phyloP scores from a whole-genome alignment of 2,329 filamentous ascomycete species.

The Xylaria sp. region DNA sequence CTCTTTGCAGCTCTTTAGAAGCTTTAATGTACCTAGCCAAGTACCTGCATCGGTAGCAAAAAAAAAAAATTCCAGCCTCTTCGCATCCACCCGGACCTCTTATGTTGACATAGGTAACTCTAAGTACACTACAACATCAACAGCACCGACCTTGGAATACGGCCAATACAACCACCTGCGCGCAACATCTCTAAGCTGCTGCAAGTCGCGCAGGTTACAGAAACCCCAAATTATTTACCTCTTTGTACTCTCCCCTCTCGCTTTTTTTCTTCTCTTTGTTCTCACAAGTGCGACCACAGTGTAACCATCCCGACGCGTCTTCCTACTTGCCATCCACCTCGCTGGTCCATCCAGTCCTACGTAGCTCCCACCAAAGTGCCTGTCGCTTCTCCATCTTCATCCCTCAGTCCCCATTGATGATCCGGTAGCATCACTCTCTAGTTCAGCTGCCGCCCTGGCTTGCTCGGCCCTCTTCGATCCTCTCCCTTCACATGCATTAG shows the following conservation, averaged over 20 bases:
- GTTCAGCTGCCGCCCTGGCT: slow-evolving; percentile 47
- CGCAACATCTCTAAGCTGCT: slow-evolving; percentile 30
- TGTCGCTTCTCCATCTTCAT: slow-evolving; percentile 23
- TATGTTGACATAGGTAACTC: slow-evolving; percentile 31
- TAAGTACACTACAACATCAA: slow-evolving; percentile 13
- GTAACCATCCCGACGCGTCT: slow-evolving; percentile 22
- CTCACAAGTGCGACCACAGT: background rate
- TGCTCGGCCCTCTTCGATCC: slow-evolving; percentile 36
- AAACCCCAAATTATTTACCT: background rate
- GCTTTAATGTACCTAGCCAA: too few relatives aligned
- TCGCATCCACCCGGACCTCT: slow-evolving; percentile 25
- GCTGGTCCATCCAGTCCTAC: background rate
- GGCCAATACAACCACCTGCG: slow-evolving; percentile 20
- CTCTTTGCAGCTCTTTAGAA: too few relatives aligned
- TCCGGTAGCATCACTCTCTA: slow-evolving; percentile 44
- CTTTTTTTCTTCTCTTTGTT: background rate
- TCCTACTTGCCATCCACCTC: background rate
- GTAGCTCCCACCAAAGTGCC: slow-evolving; percentile 4
- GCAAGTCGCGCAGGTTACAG: slow-evolving; percentile 25
- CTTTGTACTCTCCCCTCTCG: background rate
- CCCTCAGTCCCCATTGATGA: slow-evolving; percentile 41
- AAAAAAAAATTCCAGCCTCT: slow-evolving; percentile 46
- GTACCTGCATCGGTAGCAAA: background rate
- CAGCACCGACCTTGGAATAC: background rate
- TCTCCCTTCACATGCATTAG: slow-evolving; percentile 20